Conservation (phyloP, 768 basidiomycete genomes). For the Albatrellus ellisii region DNA sequence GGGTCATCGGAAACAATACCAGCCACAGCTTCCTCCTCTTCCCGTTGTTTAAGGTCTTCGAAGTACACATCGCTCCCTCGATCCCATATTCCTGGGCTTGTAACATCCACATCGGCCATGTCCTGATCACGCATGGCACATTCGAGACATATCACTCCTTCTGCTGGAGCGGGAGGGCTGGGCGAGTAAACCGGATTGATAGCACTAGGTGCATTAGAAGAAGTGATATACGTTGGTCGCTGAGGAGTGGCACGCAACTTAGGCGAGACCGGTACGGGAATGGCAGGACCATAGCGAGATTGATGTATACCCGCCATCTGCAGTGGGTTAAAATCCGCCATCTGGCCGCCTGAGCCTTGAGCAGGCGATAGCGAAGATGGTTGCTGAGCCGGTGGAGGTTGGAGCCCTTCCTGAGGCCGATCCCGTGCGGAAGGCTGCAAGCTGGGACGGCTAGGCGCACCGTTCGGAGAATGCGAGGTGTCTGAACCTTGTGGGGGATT, state of each 20-base stretch:
- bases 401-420: background rate
- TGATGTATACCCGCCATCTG: background rate
- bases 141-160: constrained; percentile 90
- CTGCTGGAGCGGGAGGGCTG: constrained; percentile 23
- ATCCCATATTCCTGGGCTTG: constrained; percentile 80
- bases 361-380: background rate
- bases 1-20: constrained; percentile 41
- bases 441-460: background rate
- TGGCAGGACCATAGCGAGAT: constrained; percentile 16
- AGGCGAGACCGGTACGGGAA: constrained; percentile 49
- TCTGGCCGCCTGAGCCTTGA: background rate
- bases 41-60: constrained; percentile 62
- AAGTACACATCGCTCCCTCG: constrained; percentile 76
- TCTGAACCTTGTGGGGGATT: background rate
- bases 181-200: constrained; percentile 48
- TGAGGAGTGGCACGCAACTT: constrained; percentile 57
- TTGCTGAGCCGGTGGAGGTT: background rate
- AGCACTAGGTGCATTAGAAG: constrained; percentile 32
- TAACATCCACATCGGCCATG: constrained; percentile 91
- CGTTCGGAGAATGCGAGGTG: background rate
- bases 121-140: constrained; percentile 99
- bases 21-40: constrained; percentile 51
- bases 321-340: background rate
- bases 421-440: background rate
- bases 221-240: constrained; percentile 67